Conservation (phyloP, 306 rosid genomes). For the Trifolium subterraneum region DNA sequence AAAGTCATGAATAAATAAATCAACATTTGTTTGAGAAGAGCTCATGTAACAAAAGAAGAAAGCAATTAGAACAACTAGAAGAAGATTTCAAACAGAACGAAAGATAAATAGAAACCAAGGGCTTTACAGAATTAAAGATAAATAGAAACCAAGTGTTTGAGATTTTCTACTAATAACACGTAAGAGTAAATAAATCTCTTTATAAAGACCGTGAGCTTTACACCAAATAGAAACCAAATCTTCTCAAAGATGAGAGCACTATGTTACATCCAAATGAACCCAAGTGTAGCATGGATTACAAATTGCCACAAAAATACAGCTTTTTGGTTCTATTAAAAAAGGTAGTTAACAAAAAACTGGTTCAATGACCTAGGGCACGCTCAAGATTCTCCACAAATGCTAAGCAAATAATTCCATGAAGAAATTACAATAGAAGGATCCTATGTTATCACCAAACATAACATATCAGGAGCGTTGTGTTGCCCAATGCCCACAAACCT, state of each 20-base stretch:
- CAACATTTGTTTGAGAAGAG: background rate
- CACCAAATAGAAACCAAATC: conserved; percentile 10
- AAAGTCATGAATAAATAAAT: conserved; percentile 13
- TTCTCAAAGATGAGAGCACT: conserved; percentile 28
- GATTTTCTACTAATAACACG: background rate
- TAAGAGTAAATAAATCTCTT: background rate
- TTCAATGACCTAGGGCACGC: conserved; percentile 13
- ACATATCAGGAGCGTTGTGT: conserved; percentile 24
- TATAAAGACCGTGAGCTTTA: conserved; percentile 2
- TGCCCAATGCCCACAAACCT: background rate
- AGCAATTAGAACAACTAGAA: background rate
- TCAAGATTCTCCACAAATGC: conserved; percentile 8
- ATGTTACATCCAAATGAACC: conserved; percentile 25
- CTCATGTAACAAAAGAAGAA: conserved; percentile 20
- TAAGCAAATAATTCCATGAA: background rate
- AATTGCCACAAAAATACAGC: conserved; percentile 17
- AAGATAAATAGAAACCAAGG: too few relatives aligned
- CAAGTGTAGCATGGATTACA: background rate
- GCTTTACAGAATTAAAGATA: too few relatives aligned
- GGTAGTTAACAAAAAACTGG: background rate
- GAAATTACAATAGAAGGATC: conserved; percentile 15
- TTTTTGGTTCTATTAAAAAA: conserved; percentile 9
- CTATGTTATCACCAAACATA: conserved; percentile 22
- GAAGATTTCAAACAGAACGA: conserved; percentile 2
- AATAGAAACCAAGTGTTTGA: too few relatives aligned